A percentile compares a stretch with the other conserved stretches of the same genome.
Conservation (phyloP, 352 stramenopile species). For the Phytophthora capsici region DNA sequence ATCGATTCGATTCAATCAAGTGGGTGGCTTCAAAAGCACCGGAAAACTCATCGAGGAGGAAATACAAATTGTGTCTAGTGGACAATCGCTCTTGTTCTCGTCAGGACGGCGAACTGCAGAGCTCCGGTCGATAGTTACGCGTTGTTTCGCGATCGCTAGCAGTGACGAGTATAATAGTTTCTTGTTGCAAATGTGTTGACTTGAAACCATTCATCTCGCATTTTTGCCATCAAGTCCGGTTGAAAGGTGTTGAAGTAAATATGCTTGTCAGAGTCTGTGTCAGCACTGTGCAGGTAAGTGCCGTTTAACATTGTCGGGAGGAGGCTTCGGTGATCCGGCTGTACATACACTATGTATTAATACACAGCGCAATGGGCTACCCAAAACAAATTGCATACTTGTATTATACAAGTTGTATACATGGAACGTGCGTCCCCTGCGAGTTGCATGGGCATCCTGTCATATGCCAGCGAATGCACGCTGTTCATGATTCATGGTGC, state of each 20-base stretch:
- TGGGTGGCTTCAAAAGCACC: not conserved
- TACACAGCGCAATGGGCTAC: too few relatives aligned
- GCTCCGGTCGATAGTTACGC: constrained; percentile 1
- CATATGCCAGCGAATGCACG: too few relatives aligned
- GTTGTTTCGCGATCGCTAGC: not conserved
- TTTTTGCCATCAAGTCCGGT: constrained; percentile 1
- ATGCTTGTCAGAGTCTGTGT: not conserved
- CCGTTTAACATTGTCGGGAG: constrained; percentile 13
- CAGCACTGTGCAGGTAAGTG: too few relatives aligned
- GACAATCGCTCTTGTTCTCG: not conserved
- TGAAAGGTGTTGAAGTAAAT: constrained; percentile 5
- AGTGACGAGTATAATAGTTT: too few relatives aligned
- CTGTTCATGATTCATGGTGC: not conserved
- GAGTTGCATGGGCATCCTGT: too few relatives aligned
- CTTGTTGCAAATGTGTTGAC: too few relatives aligned
- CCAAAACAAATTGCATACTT: too few relatives aligned
- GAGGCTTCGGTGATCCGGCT: too few relatives aligned
- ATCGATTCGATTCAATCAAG: too few relatives aligned
- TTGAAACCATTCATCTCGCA: not conserved
- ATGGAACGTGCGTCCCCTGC: too few relatives aligned
- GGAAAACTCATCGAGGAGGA: constrained; percentile 5
- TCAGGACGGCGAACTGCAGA: constrained; percentile 14
- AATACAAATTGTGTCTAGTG: not conserved
- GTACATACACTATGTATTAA: too few relatives aligned
- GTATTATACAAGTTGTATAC: too few relatives aligned